Conservation (phyloP, 305 asterid species). For the Andrographis paniculata region DNA sequence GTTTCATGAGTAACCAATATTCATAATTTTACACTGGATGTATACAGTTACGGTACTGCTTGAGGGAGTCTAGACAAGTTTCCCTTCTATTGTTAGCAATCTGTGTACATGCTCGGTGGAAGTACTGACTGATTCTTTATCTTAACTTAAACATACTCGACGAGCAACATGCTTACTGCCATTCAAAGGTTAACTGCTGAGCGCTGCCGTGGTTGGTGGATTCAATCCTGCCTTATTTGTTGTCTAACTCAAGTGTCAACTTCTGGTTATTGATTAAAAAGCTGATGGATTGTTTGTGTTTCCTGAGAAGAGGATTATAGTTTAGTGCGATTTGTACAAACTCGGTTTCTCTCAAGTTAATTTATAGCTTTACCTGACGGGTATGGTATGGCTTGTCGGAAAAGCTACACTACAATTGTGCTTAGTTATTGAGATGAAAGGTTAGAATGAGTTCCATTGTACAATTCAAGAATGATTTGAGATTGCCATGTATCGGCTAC, state of each 20-base stretch:
- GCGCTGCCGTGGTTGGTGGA: conserved; percentile 20
- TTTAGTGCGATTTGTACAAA: conserved; percentile 32
- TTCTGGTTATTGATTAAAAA: too few relatives aligned
- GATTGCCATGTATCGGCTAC: conserved; percentile 11
- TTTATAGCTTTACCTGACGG: conserved; percentile 7
- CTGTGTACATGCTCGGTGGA: conserved; percentile 33
- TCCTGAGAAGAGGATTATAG: conserved; percentile 22
- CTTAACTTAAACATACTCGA: conserved; percentile 28
- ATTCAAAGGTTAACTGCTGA: conserved; percentile 18
- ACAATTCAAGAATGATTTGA: conserved; percentile 17
- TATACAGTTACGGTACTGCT: conserved; percentile 16
- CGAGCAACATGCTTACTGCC: conserved; percentile 28
- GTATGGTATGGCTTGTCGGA: conserved; percentile 7
- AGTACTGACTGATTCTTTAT: conserved; percentile 37
- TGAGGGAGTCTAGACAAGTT: conserved; percentile 20
- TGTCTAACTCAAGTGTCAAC: too few relatives aligned
- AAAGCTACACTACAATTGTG: conserved; percentile 15
- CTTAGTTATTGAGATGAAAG: conserved; percentile 5
- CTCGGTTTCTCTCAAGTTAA: conserved; percentile 10
- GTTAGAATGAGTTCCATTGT: conserved; percentile 19
- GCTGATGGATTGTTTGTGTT: conserved; percentile 19
- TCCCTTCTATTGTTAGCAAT: conserved; percentile 19
- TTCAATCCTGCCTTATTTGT: conserved; percentile 17
- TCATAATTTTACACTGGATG: conserved; percentile 21
- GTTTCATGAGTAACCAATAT: conserved; percentile 47